Base-by-base conservation (phyloP, 176 grass and related monocot genomes). In the Oryza rufipogon region DNA sequence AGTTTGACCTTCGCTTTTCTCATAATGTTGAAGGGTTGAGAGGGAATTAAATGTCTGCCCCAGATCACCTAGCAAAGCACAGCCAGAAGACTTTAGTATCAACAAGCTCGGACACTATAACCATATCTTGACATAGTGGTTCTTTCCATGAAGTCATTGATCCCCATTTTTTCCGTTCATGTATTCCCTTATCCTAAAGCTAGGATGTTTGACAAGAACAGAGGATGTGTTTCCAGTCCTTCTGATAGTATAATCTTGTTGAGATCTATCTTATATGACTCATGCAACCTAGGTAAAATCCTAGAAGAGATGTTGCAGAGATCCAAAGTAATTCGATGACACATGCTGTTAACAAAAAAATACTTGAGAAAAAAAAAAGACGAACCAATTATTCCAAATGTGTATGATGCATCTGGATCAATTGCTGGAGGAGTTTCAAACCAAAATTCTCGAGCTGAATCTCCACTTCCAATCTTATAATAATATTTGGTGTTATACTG, bases 41-140 rank as follows among this genome's bases (percentile, higher is more conserved):
- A 98, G 92, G 39, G 96, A 98, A 89, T 98, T 98, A 85, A 84
- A 95, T 71, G 96, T 98, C 80, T 98, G 96, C 17, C 96, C 96
- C 77, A 98, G 89, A 90, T 98, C 96, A 90, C 96, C 96, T 98
- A 75, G 74, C 34, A 87, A 25, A 89, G 20, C 23, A 64, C 0
- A 89, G 20, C 15, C 16, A 78, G 30, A 81, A 75, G 45, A 48
- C 20, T 73, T 74, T 77, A 6, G 26, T 45, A 82, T 56, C 23
- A 77, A 72, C 36, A 25, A 36, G 80, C 23, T 33, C 38, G 9
- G 78, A 73, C 2, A 44, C 23, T 81, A 71, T 48, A 56, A 19
- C 9, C 46, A 77, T 67, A 64, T 78, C 0, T 68, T 77, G 25
- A 32, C 6, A 7, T 61, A 74, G 51, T 51, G 45, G 42, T 3